Evolutionary conservation across 257 asterid genomes (phyloP).

Genomic region (Mentha longifolia): DNA sequence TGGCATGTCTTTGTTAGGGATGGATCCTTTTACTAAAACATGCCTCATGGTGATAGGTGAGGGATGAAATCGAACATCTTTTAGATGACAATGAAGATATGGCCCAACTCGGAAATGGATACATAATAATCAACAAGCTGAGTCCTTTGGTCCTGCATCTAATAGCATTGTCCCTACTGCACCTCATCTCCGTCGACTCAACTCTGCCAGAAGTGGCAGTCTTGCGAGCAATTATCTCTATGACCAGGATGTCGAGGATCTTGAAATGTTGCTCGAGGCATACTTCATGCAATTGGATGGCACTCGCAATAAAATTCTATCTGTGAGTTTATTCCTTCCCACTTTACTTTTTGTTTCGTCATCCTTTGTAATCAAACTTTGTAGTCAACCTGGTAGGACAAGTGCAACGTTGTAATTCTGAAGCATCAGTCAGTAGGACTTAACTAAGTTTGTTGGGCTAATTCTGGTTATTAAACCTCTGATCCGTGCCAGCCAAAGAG

Average conservation of each 20-base stretch:
- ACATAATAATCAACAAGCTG: conserved; percentile 74
- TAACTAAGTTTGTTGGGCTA: not conserved
- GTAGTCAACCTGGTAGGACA: conserved; percentile 13
- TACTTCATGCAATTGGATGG: conserved; percentile 98
- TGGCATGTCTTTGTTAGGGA: no score
- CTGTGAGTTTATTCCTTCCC: conserved; percentile 58
- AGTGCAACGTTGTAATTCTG: not conserved
- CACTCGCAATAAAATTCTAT: conserved; percentile 91
- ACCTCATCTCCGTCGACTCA: conserved; percentile 64
- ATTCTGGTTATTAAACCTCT: not conserved
- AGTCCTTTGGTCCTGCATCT: conserved; percentile 51
- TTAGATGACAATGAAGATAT: conserved; percentile 95
- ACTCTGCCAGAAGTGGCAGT: conserved; percentile 81
- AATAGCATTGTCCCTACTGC: conserved; percentile 56
- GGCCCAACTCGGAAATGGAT: conserved; percentile 94
- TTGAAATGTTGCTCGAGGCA: conserved; percentile 98
- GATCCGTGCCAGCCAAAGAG: not conserved
- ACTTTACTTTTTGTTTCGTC: not conserved
- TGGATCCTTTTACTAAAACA: conserved; percentile 16
- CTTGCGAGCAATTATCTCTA: conserved; percentile 65
- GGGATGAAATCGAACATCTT: conserved; percentile 99
- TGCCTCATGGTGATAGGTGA: conserved; percentile 57
- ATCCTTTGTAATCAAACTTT: not conserved
- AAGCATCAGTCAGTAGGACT: not conserved
- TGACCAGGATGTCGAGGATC: conserved; percentile 88